These are phyloP conservation scores for Pisolithus microcarpus DNA, from an alignment of 768 basidiomycete species.

Conservation along the genomic window DNA sequence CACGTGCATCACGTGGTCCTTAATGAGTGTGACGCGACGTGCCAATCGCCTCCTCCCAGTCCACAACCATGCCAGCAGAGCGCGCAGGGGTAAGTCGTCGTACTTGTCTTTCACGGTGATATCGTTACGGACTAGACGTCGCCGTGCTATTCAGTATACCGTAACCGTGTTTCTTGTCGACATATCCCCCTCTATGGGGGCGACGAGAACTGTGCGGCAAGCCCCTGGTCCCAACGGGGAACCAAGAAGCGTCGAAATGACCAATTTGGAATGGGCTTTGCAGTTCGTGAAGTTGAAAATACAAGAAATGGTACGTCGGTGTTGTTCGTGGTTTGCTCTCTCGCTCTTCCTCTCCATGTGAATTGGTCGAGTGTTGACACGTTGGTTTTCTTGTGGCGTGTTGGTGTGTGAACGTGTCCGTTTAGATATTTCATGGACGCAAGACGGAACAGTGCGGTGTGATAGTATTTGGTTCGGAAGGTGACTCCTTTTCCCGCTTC, in stretches of 20 bases:
- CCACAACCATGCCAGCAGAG: slow-evolving; percentile 36
- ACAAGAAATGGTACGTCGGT: slow-evolving; percentile 68
- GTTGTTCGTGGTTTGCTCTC: neutral
- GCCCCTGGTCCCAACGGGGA: slow-evolving; percentile 48
- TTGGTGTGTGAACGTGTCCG: neutral
- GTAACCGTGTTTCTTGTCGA: slow-evolving; percentile 89
- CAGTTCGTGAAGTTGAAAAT: slow-evolving; percentile 87
- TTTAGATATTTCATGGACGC: slow-evolving; percentile 82
- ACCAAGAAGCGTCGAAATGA: slow-evolving; percentile 47
- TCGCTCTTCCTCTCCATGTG: no score
- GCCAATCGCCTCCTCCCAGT: slow-evolving; percentile 8
- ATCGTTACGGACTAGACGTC: slow-evolving; percentile 6
- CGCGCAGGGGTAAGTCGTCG: slow-evolving; percentile 55
- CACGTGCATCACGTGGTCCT: slow-evolving; percentile 29
- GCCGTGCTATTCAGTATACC: slow-evolving; percentile 42
- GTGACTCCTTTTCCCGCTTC: slow-evolving; percentile 24
- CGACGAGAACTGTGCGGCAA: slow-evolving; percentile 48
- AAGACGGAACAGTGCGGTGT: slow-evolving; percentile 96
- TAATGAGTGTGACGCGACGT: slow-evolving; percentile 21
- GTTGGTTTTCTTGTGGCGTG: no score
- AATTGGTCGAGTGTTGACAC: no score
- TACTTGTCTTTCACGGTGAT: slow-evolving; percentile 16
- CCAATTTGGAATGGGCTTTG: slow-evolving; percentile 74
- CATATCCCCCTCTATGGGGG: slow-evolving; percentile 80
- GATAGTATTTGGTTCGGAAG: slow-evolving; percentile 77